Evolutionary conservation across 805 yeast genomes (phyloP), one percentile per base, ranked within the genome.

Genomic region (Alloascoidea hylecoeti): DNA sequence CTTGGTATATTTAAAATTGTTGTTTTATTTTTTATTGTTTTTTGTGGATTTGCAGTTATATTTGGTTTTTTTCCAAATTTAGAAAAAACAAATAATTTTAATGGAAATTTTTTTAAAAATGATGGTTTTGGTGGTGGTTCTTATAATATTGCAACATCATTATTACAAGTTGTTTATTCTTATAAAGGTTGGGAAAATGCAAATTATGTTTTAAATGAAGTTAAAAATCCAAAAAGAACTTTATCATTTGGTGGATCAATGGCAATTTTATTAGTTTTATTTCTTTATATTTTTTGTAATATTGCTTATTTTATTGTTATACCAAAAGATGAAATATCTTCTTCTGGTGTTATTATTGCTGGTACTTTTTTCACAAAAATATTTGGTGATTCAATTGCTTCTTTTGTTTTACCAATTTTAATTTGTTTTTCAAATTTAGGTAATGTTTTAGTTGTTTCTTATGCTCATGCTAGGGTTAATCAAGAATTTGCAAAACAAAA

Each of bases 141-240:
- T 6, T 76, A 72, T 46, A 66, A 70, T 30, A 49, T 67, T 4
- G 64, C 80, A 1, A 74, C 74, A 28, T 80, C 77, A 0, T 49
- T 75, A 23, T 50, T 75, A 28, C 70, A 77, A 37, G 67, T 76
- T 16, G 70, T 76, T 12, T 75, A 74, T 48, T 72, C 81, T 0
- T 75, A 73, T 53, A 69, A 75, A 42, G 83, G 83, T 3, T 75
- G 82, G 81, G 82, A 76, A 44, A 75, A 75, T 45, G 77, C 76
- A 34, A 76, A 76, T 48, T 68, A 72, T 44, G 83, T 75, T 1
- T 54, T 75, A 38, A 66, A 68, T 42, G 82, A 75, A 46, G 65
- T 75, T 34, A 60, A 61, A 14, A 62, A 74, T 44, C 83, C 83
- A 0, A 63, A 64, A 34, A 61, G 64, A 19, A 75, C 78, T 0